Evolutionary conservation across 2,329 filamentous ascomycete species (phyloP), one percentile per base, ranked within the genome.

Genomic region (Thermoascus crustaceus): DNA sequence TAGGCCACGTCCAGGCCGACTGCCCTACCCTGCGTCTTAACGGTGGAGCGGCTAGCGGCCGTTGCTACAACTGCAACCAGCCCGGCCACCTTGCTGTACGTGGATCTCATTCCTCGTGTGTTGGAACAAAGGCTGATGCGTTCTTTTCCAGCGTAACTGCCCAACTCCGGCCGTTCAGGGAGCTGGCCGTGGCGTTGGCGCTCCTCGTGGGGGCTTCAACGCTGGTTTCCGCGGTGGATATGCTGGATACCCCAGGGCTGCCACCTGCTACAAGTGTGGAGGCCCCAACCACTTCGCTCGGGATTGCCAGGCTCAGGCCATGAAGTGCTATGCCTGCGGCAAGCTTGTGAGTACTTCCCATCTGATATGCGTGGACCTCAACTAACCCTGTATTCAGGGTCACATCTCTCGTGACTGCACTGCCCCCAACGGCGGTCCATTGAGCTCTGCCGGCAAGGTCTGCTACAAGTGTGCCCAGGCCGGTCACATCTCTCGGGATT

Each of bases 301-400:
- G 47, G 91, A 98, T 58, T 98, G 91, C 74, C 91, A 96, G 72
- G 88, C 91, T 50, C 87, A 94, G 67, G 85, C 87, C 45, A 94
- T 94, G 86, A 95, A 95, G 72, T 95, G 88, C 75, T 95, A 94
- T 57, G 88, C 88, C 48, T 95, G 88, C 60, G 88, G 88, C 61
- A 94, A 94, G 72, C 78, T 94, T 37, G 65, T 68, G 44, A 48
- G 63, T 54, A 32, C 19, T 19, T 9, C 22, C 33, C 8, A n/a
- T 24, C 22, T 21, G 3, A 14, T 17, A 7, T 39, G 10, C 14
- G 7, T 30, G 7, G 8, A 25, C n/a, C 17, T 32, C 29, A 2
- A 31, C 36, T 42, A 14, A 38, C 22, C 22, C 25, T 38, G 8
- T 22, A 27, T 44, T 4, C 41, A 68, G 50, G 86, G 86, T 34